These are phyloP conservation scores for Ophiocordyceps camponoti-floridani DNA, from an alignment of 2,329 filamentous ascomycete species.

Conservation along the genomic window DNA sequence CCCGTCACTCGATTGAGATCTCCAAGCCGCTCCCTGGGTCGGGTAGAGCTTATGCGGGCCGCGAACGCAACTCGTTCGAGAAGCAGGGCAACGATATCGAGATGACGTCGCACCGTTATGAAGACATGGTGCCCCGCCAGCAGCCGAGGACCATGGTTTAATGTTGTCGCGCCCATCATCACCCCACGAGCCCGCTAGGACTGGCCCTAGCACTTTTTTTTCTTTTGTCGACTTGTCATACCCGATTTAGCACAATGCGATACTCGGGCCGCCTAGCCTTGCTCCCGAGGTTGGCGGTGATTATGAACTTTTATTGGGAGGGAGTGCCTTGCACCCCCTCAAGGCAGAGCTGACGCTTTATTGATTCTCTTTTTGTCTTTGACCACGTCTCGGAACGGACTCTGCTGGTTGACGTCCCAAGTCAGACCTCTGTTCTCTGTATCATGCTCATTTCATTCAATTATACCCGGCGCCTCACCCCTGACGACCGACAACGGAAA, in stretches of 20 bases:
- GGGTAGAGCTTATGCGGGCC: slow-evolving; percentile 18
- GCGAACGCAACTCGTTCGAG: slow-evolving; percentile 18
- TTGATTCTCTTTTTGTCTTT: neutral
- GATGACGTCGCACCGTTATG: slow-evolving; percentile 33
- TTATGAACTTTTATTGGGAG: neutral
- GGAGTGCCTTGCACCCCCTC: neutral
- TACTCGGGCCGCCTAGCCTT: neutral
- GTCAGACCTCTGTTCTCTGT: neutral
- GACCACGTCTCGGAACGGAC: neutral
- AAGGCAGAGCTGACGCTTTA: neutral
- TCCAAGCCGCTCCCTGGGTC: slow-evolving; percentile 31
- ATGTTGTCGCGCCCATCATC: neutral
- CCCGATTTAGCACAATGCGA: neutral
- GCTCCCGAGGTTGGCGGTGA: neutral
- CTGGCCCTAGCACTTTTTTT: neutral
- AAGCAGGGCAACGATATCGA: slow-evolving; percentile 26
- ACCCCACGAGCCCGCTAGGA: neutral
- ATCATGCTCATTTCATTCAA: neutral
- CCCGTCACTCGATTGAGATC: slow-evolving; percentile 21
- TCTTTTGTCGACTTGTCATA: neutral
- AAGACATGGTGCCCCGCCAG: slow-evolving; percentile 36
- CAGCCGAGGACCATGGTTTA: slow-evolving; percentile 27
- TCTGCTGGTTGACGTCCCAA: neutral
- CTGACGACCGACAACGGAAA: neutral
- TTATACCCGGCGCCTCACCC: neutral